Evolutionary conservation across 2,329 filamentous ascomycete species (phyloP).

Genomic region (Stachybotrys chartarum): DNA sequence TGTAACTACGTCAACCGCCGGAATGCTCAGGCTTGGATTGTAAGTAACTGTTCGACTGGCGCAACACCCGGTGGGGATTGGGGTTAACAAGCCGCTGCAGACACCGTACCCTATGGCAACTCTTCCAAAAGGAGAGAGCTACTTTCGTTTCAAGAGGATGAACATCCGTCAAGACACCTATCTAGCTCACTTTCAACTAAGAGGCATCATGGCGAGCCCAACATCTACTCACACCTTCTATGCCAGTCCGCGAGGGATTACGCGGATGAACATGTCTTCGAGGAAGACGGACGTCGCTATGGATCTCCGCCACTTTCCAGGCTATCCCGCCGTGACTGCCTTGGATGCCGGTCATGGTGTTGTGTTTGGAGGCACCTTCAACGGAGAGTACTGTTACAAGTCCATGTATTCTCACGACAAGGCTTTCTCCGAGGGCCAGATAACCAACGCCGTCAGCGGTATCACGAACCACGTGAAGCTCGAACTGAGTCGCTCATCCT

Average conservation of each 20-base stretch:
- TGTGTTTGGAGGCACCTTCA: conserved; percentile 53
- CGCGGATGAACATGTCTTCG: conserved; percentile 44
- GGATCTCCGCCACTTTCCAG: conserved; percentile 29
- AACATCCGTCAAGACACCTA: conserved; percentile 45
- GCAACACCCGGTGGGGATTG: no score
- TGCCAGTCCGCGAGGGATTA: conserved; percentile 40
- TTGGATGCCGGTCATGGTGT: conserved; percentile 45
- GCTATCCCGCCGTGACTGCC: conserved; percentile 33
- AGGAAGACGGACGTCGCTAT: conserved; percentile 37
- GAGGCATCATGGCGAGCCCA: conserved; percentile 52
- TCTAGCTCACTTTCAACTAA: conserved; percentile 59
- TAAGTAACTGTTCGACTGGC: conserved; percentile 24
- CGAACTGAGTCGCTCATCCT: conserved; percentile 43
- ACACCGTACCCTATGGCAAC: not conserved
- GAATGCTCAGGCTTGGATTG: conserved; percentile 32
- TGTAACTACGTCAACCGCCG: conserved; percentile 50
- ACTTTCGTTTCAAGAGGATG: conserved; percentile 53
- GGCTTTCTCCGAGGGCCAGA: conserved; percentile 33
- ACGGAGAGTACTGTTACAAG: conserved; percentile 46
- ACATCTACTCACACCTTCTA: conserved; percentile 52
- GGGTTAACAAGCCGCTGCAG: not conserved
- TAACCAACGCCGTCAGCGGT: conserved; percentile 40
- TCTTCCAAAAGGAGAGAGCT: conserved; percentile 28
- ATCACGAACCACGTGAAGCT: conserved; percentile 62
- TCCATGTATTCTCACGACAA: conserved; percentile 32